Conservation (phyloP, 1,284 basidiomycete genomes). For the Porogramme epimiltina region DNA sequence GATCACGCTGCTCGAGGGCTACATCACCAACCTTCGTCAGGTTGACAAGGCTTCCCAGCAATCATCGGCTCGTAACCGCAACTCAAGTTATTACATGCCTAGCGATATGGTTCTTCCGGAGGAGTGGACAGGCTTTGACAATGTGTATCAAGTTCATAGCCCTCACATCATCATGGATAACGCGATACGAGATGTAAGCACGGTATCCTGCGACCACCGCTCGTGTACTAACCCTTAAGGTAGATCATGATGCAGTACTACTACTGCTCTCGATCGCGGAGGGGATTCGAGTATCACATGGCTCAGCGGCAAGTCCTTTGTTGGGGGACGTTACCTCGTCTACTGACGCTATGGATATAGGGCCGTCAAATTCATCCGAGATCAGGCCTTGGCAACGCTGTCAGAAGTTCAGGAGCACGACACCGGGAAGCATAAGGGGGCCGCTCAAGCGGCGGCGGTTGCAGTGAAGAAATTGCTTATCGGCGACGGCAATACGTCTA, state of each 20-base stretch:
- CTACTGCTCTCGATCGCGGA: constrained; percentile 75
- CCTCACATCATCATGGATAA: constrained; percentile 86
- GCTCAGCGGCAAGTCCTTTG: constrained; percentile 67
- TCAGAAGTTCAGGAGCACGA: constrained; percentile 34
- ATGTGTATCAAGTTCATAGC: constrained; percentile 90
- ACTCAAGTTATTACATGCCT: constrained; percentile 62
- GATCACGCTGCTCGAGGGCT: constrained; percentile 60
- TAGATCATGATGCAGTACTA: constrained; percentile 91
- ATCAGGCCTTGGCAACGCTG: constrained; percentile 63
- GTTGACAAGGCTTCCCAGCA: constrained; percentile 43
- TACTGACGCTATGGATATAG: constrained; percentile 38
- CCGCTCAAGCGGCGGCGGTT: constrained; percentile 53
- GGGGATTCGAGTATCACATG: constrained; percentile 87
- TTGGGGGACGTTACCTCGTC: not conserved
- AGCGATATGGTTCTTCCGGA: constrained; percentile 63
- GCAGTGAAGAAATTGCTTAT: constrained; percentile 62
- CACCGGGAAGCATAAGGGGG: constrained; percentile 35
- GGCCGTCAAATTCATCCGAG: constrained; percentile 83
- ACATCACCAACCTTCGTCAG: constrained; percentile 56
- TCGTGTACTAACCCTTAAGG: not conserved
- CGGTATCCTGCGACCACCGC: not conserved
- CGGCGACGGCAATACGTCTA: constrained; percentile 43
- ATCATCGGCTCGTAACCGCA: constrained; percentile 31
- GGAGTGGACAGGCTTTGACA: constrained; percentile 85
- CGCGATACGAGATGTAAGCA: constrained; percentile 49